A percentile compares a stretch with the other conserved stretches of the same genome.
phyloP scores from a whole-genome alignment of 2,329 filamentous ascomycete genomes.

The Cladosporium halotolerans region DNA sequence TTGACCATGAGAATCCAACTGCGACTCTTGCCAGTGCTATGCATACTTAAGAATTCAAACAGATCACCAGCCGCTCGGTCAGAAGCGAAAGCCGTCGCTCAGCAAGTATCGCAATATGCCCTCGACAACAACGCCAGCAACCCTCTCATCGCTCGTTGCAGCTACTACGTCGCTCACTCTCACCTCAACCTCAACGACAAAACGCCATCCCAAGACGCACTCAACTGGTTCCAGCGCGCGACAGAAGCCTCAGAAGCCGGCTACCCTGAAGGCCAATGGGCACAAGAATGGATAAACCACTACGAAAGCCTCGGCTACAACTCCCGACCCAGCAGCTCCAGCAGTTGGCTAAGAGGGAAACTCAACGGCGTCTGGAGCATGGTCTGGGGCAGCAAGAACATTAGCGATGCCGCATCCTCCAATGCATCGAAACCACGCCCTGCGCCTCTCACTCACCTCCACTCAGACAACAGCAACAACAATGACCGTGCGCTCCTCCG shows the following conservation, averaged over 20 bases:
- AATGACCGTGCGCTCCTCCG: not conserved
- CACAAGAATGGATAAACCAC: conserved; percentile 6
- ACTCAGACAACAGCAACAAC: not conserved
- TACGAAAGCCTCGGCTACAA: not conserved
- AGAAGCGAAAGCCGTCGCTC: not conserved
- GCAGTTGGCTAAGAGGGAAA: not conserved
- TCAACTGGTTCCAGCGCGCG: conserved; percentile 4
- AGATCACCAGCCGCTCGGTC: not conserved
- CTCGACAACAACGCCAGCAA: not conserved
- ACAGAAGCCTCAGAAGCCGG: not conserved
- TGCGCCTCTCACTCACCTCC: not conserved
- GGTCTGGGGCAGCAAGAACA: not conserved
- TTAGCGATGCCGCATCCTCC: not conserved
- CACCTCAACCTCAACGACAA: not conserved
- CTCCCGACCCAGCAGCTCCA: not conserved
- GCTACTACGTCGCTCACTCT: not conserved
- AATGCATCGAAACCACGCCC: not conserved
- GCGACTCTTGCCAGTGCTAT: not conserved
- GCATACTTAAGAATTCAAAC: not conserved
- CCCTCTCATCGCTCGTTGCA: not conserved
- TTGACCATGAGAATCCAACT: not conserved
- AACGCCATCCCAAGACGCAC: not conserved
- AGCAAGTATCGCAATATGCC: not conserved
- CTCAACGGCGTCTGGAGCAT: conserved; percentile 1
- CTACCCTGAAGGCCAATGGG: conserved; percentile 4